Evolutionary conservation across 2,329 filamentous ascomycete species (phyloP), one percentile per base, ranked within the genome.

Genomic region (Neocatenulostroma microsporum): DNA sequence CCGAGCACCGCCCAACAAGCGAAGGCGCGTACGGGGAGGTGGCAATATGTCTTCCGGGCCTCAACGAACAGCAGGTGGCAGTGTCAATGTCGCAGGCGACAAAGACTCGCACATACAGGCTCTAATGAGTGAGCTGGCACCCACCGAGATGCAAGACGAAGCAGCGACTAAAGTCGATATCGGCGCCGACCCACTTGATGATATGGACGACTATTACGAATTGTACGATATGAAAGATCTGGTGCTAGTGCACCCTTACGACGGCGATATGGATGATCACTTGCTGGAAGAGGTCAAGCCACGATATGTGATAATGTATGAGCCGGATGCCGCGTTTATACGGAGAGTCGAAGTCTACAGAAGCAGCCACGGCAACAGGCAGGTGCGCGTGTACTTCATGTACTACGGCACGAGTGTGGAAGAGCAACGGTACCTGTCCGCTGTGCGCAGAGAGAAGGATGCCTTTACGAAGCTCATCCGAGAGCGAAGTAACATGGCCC

Each of bases 281-380:
- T 74, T 96, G n/a, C 73, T 98, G 2, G 89, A 98, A 58, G 91
- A 98, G 62, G 73, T 91, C 40, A 87, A 84, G 54, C 91, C 91
- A 21, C 80, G 84, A 42, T 95, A 95, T 61, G 86, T 98, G 41
- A 83, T 98, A 64, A 96, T 98, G 91, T 98, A 95, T 61, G 91
- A 96, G 58, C 89, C 91, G 1, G 87, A 96, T 48, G 79, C 89
- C 3, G 80, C 89, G 3, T 98, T 98, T 60, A 94, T 96, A 53
- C 79, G 91, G 11, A 74, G 89, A 24, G 82, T 98, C 14, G 91
- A 98, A 58, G 88, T 96, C 2, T 98, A 96, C 62, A 80, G 91
- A 25, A 94, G 87, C 35, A 95, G 88, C 8, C 91, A 98, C 62
- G 83, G 80, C 40, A 85, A 89, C 57, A 73, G 87, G 23, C 87